Evolutionary conservation across 2,329 filamentous ascomycete species (phyloP).

Genomic region (Ciborinia camelliae): DNA sequence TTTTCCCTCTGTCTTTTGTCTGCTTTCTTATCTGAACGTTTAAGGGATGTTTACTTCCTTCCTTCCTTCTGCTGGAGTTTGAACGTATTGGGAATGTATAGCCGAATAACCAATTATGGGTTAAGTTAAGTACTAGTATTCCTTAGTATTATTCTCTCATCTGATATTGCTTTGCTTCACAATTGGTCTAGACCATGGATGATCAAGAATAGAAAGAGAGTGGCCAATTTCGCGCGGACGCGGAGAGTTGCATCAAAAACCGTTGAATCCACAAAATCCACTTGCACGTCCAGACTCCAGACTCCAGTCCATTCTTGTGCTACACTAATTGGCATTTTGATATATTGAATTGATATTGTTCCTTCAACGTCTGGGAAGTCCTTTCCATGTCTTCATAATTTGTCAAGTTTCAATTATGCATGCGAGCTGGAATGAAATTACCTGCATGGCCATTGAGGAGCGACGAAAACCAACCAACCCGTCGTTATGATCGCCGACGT

Average conservation of each 20-base stretch:
- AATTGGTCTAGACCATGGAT: background rate
- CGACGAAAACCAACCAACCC: background rate
- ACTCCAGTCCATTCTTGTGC: no score
- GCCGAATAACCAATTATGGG: background rate
- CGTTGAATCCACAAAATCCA: background rate
- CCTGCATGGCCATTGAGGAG: background rate
- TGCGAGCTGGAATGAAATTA: background rate
- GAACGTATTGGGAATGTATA: background rate
- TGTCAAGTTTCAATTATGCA: conserved; percentile 5
- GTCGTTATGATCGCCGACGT: conserved; percentile 1
- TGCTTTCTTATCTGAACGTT: background rate
- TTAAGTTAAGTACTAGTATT: background rate
- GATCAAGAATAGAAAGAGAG: background rate
- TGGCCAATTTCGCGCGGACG: conserved; percentile 13
- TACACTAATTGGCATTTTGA: no score
- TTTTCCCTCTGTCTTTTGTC: background rate
- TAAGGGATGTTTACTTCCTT: background rate
- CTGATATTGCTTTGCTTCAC: background rate
- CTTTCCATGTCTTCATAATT: background rate
- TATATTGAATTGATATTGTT: conserved; percentile 2
- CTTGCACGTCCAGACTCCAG: background rate
- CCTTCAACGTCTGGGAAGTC: background rate
- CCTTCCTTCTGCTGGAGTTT: no score
- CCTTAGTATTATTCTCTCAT: no score
- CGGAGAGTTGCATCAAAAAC: background rate